Base-by-base conservation (phyloP, 257 asterid genomes). In the Primulina eburnea region DNA sequence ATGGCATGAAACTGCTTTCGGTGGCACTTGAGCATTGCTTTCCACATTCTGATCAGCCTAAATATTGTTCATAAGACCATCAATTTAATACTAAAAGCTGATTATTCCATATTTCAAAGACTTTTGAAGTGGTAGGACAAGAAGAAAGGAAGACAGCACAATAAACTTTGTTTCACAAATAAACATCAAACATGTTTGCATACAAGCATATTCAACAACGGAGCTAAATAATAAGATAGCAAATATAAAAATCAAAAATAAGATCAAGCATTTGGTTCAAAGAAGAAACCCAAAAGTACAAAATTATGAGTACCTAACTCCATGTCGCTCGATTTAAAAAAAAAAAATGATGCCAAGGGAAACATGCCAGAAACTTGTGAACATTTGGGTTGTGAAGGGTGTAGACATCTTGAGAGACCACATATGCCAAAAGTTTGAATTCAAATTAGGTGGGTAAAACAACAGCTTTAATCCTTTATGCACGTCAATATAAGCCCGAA, bases 41-140 rank as follows among this genome's bases (percentile, higher is more conserved):
- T 90, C 99, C 99, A 94, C 99, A 94, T 90, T 74, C 88, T 82
- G 52, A 84, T 87, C 77, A 90, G 73, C 88, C 99, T 94, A 72
- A 38, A 38, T 28, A 28, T 33, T 70, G 7, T 69, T 62, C 21
- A 60, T 30, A 18, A 20, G n/a, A 47, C 8, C 8, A 59, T 14
- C 33, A 11, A 63, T 63, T 63, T 64, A 43, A 60, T 14, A 4
- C 35, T 24, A 72, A 17, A 8, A 28, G 24, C 53, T 43, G 50
- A 8, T 8, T 38, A 38, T 38, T 43, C 6, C 53, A 10, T 43
- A 43, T 43, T 38, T 43, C 53, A 43, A n/a, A 43, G n/a, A 43
- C 53, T 43, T 43, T 43, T 12, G 53, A 43, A 43, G 53, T 12
- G 53, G 53, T 11, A 43, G 53, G 53, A 43, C 53, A 43, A 43